Conservation (phyloP, 202 grass and related monocot genomes). For the Hordeum pubiflorum region DNA sequence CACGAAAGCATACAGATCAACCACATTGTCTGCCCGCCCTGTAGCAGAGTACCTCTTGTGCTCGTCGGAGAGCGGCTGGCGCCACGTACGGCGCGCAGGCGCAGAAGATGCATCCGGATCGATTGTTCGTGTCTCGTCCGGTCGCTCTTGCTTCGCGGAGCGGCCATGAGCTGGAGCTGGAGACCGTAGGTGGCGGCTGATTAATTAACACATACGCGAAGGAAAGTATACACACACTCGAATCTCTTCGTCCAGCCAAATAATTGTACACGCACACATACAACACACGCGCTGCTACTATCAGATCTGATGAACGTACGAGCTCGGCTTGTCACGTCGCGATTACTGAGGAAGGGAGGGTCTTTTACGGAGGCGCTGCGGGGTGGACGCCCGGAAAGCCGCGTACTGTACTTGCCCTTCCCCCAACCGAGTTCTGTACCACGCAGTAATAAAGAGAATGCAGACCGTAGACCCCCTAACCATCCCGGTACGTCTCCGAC, state of each 20-base stretch:
- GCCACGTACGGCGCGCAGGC: neutral
- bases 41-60: neutral
- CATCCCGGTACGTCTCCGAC: neutral
- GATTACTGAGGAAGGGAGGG: neutral
- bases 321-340: neutral
- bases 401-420: neutral
- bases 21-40: neutral
- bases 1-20: neutral
- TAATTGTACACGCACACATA: too few relatives aligned
- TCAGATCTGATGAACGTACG: too few relatives aligned
- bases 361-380: neutral
- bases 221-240: neutral
- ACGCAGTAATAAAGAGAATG: neutral
- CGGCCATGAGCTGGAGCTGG: neutral
- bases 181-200: neutral
- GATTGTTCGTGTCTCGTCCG: too few relatives aligned
- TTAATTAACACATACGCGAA: too few relatives aligned
- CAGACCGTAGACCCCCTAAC: neutral
- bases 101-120: too few relatives aligned
- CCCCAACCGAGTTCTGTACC: too few relatives aligned
- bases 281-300: too few relatives aligned
- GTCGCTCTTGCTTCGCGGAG: neutral
- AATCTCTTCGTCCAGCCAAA: too few relatives aligned
- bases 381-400: neutral
- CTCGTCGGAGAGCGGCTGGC: neutral